Base-by-base conservation (phyloP, 164 flowering plant species). In the Kingdonia uniflora region DNA sequence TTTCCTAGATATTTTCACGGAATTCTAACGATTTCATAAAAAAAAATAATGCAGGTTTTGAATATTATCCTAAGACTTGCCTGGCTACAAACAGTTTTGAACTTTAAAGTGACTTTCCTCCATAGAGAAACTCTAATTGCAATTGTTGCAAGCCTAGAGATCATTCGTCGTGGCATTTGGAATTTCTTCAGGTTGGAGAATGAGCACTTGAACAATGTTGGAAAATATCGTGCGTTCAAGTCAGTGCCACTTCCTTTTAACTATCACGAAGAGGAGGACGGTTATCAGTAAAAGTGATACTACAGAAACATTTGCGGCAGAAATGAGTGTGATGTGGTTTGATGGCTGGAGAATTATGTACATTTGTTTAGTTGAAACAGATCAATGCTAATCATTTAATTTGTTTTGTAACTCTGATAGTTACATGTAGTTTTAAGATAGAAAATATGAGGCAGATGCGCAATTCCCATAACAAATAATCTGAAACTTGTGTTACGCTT, bases 171-270 rank as follows among this genome's bases (percentile, higher is more conserved):
- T 15, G 91, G 90, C 49, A 61, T 86, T 0, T 86, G 91, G 91
- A 86, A 78, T 55, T 83, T 86, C 66, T 86, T 86, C 78, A 79
- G 87, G 63, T 54, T 85, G 77, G 94, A 85, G 59, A 82, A 85
- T 51, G 94, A 85, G 57, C 94, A 82, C 55, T 63, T 78, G 71
- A 82, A 77, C 68, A 82, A 85, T 49, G 85, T 80, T 2, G 88
- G 80, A 3, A 82, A 85, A 50, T 78, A 49, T 50, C 65, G 86
- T 0, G 88, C 94, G 11, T 74, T 80, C 70, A 82, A 80, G 71
- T 70, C 81, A 5, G 84, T 82, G 7, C 84, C 82, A 0, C 57
- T 80, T 16, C 89, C 89, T 20, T 85, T 80, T 62, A 66, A 73
- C 72, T 77, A 74, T 14, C 76, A 78, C 21, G 74, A 72, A 33